phyloP scores from a whole-genome alignment of 2,329 filamentous ascomycete species.

The Blumeriella jaapii region DNA sequence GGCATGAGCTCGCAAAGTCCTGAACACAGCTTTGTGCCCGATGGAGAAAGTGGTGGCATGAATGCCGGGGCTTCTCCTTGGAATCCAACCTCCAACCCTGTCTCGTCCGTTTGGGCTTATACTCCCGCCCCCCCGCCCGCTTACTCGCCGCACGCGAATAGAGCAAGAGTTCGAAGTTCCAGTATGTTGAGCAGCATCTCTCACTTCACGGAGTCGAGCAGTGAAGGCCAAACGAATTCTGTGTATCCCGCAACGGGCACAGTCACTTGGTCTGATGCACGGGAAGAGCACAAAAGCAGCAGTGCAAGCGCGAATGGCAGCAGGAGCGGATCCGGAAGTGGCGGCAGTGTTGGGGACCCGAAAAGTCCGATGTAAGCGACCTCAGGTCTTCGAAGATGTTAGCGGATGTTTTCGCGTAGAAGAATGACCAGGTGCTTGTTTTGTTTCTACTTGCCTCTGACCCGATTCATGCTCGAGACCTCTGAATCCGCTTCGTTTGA shows the following conservation, averaged over 20 bases:
- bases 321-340: slow-evolving; percentile 34
- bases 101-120: slow-evolving; percentile 4
- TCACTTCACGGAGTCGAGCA: slow-evolving; percentile 53
- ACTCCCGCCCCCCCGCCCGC: slow-evolving; percentile 4
- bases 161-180: slow-evolving; percentile 44
- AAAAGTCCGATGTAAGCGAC: slow-evolving; percentile 34
- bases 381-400: slow-evolving; percentile 7
- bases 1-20: slow-evolving; percentile 14
- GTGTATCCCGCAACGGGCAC: slow-evolving; percentile 6
- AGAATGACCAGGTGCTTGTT: slow-evolving; percentile 4
- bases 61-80: slow-evolving; percentile 15
- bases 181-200: slow-evolving; percentile 57
- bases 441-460: slow-evolving; percentile 2
- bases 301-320: slow-evolving; percentile 18
- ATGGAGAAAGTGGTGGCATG: slow-evolving; percentile 12
- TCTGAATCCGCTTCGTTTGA: slow-evolving; percentile 1
- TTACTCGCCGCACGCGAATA: slow-evolving; percentile 8
- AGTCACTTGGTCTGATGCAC: slow-evolving; percentile 15
- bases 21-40: slow-evolving; percentile 5
- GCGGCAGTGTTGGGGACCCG: slow-evolving; percentile 39
- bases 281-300: slow-evolving; percentile 15
- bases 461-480: not conserved
- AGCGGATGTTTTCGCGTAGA: slow-evolving; percentile 4
- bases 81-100: slow-evolving; percentile 14
- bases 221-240: slow-evolving; percentile 28